Evolutionary conservation across 345 rosid species (phyloP).

Genomic region (Psidium guajava): DNA sequence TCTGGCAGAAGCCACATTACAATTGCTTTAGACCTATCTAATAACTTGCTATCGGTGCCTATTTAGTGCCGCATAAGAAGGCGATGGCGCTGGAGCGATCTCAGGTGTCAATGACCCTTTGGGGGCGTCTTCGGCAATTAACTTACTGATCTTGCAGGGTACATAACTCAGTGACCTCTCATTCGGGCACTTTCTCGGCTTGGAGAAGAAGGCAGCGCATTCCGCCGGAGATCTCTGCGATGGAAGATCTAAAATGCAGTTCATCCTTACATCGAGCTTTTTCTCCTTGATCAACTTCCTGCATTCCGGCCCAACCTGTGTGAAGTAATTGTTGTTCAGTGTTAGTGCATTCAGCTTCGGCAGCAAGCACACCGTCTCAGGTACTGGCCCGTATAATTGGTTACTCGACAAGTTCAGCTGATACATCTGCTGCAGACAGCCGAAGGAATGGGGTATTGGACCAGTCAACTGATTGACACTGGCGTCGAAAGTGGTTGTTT

Average conservation of each 20-base stretch:
- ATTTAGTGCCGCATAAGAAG: slow-evolving; percentile 6
- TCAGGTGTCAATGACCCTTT: neutral
- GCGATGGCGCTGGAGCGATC: slow-evolving; percentile 2
- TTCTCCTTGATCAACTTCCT: slow-evolving; percentile 14
- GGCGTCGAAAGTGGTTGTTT: slow-evolving; percentile 25
- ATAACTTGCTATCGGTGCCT: neutral
- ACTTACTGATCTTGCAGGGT: slow-evolving; percentile 18
- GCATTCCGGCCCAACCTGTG: slow-evolving; percentile 42
- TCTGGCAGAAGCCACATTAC: neutral
- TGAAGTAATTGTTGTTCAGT: slow-evolving; percentile 39
- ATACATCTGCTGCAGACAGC: slow-evolving; percentile 27
- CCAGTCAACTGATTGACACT: slow-evolving; percentile 34
- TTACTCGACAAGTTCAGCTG: slow-evolving; percentile 26
- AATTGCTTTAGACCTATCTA: neutral
- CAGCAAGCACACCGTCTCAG: slow-evolving; percentile 37
- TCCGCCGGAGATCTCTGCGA: slow-evolving; percentile 17
- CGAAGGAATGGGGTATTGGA: slow-evolving; percentile 45
- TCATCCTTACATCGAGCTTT: slow-evolving; percentile 26
- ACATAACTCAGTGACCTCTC: slow-evolving; percentile 8
- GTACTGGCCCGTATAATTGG: slow-evolving; percentile 29
- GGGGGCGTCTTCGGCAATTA: neutral
- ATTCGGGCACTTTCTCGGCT: slow-evolving; percentile 1
- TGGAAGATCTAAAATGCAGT: slow-evolving; percentile 53
- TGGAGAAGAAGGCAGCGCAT: slow-evolving; percentile 26
- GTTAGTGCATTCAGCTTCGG: slow-evolving; percentile 18